Evolutionary conservation across 257 asterid genomes (phyloP).

Genomic region (Nicotiana sylvestris): DNA sequence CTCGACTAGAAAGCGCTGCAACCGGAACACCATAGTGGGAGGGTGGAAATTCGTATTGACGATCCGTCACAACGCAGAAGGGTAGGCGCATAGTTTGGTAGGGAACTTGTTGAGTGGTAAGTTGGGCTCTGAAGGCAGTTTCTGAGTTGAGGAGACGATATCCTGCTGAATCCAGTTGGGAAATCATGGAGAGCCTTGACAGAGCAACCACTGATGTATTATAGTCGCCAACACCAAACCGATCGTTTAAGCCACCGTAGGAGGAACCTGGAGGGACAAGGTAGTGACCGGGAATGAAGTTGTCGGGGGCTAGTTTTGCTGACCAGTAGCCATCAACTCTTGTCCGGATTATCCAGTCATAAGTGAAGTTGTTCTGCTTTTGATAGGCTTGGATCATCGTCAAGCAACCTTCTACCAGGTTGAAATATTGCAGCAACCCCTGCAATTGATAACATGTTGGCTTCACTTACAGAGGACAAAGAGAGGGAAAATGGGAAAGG

Average conservation of each 20-base stretch:
- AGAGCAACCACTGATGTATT: conserved; percentile 74
- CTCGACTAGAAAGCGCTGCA: conserved; percentile 68
- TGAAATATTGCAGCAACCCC: conserved; percentile 90
- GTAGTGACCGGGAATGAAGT: conserved; percentile 62
- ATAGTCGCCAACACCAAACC: conserved; percentile 77
- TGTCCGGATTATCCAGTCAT: conserved; percentile 86
- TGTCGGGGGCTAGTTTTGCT: conserved; percentile 43
- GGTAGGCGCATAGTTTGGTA: conserved; percentile 47
- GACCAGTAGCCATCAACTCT: conserved; percentile 95
- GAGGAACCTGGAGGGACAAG: conserved; percentile 86
- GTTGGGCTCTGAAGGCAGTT: conserved; percentile 76
- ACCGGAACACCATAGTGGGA: conserved; percentile 66
- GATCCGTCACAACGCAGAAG: conserved; percentile 75
- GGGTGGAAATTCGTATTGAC: conserved; percentile 61
- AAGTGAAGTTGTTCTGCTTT: conserved; percentile 64
- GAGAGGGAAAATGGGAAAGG: not conserved
- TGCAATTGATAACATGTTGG: conserved; percentile 2
- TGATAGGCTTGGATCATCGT: conserved; percentile 62
- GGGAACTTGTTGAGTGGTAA: conserved; percentile 42
- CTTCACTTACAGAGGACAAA: not conserved
- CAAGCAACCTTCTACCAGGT: conserved; percentile 83
- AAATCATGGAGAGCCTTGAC: conserved; percentile 68
- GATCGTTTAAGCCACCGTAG: conserved; percentile 79
- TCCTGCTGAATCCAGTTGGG: conserved; percentile 61
- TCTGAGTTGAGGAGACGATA: conserved; percentile 76